Conservation (phyloP, 2,329 filamentous ascomycete genomes). For the Colletotrichum sp. region DNA sequence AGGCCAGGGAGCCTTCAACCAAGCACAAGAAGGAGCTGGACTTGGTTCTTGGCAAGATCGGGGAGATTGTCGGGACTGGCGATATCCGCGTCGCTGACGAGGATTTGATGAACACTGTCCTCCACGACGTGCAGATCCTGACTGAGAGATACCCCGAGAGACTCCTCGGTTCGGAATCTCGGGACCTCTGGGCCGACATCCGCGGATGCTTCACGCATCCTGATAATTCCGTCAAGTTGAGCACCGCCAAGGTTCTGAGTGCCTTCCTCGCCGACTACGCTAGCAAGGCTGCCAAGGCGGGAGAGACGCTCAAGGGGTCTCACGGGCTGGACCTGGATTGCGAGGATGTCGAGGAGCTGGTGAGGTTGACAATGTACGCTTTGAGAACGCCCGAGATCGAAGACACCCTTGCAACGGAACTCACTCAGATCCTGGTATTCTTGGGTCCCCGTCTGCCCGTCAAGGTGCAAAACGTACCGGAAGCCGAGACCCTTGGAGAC, state of each 20-base stretch:
- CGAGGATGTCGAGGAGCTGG: slow-evolving; percentile 67
- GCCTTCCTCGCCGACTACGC: slow-evolving; percentile 84
- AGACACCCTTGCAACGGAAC: slow-evolving; percentile 78
- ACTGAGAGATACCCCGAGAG: slow-evolving; percentile 68
- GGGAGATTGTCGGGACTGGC: slow-evolving; percentile 58
- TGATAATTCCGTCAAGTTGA: slow-evolving; percentile 77
- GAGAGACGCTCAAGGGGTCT: slow-evolving; percentile 70
- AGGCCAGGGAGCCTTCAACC: slow-evolving; percentile 62
- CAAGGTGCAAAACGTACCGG: slow-evolving; percentile 26
- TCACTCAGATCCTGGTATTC: slow-evolving; percentile 83
- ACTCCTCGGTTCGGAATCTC: slow-evolving; percentile 64
- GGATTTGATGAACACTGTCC: slow-evolving; percentile 75
- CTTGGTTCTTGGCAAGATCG: slow-evolving; percentile 62
- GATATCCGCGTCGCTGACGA: slow-evolving; percentile 62
- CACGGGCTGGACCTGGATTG: slow-evolving; percentile 72
- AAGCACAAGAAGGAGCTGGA: slow-evolving; percentile 72
- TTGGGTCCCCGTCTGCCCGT: slow-evolving; percentile 64
- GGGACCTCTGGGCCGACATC: slow-evolving; percentile 74
- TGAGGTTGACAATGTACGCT: slow-evolving; percentile 52
- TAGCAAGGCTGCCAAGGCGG: slow-evolving; percentile 57
- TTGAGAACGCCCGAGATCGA: slow-evolving; percentile 70
- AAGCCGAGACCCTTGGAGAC: slow-evolving; percentile 48
- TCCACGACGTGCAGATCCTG: slow-evolving; percentile 73
- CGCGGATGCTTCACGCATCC: slow-evolving; percentile 74
- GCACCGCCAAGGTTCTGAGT: slow-evolving; percentile 75